These are phyloP conservation scores for Alternaria brassicae DNA, from an alignment of 2,329 filamentous ascomycete species.

Conservation along the genomic window DNA sequence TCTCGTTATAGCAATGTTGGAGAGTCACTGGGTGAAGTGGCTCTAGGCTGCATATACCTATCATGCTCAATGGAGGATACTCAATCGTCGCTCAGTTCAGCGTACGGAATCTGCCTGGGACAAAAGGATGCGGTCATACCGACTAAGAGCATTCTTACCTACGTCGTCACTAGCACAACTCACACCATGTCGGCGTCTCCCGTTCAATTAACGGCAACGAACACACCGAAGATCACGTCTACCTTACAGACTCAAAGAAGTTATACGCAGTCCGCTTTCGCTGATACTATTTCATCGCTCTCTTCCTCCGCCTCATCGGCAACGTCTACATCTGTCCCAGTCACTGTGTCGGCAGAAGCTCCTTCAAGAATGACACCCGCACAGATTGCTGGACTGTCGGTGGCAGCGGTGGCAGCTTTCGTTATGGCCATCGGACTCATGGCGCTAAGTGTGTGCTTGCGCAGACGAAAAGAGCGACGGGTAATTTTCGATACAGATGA, in stretches of 20 bases:
- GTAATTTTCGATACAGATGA: slow-evolving; percentile 31
- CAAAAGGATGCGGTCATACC: slow-evolving; percentile 45
- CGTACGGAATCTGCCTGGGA: slow-evolving; percentile 49
- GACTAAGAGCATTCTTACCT: slow-evolving; percentile 45
- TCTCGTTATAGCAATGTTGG: slow-evolving; percentile 48
- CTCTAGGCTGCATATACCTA: slow-evolving; percentile 48
- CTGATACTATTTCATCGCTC: slow-evolving; percentile 34
- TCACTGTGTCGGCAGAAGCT: slow-evolving; percentile 20
- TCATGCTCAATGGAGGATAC: slow-evolving; percentile 37
- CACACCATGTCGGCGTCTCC: slow-evolving; percentile 24
- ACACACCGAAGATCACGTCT: slow-evolving; percentile 20
- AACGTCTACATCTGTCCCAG: slow-evolving; percentile 20
- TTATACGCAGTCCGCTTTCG: slow-evolving; percentile 32
- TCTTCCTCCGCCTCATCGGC: slow-evolving; percentile 33
- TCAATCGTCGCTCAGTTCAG: slow-evolving; percentile 25
- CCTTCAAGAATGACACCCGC: slow-evolving; percentile 45
- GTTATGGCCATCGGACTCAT: slow-evolving; percentile 50
- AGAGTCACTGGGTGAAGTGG: slow-evolving; percentile 49
- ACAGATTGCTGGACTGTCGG: slow-evolving; percentile 49
- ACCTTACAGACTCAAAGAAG: slow-evolving; percentile 16
- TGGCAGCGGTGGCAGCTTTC: slow-evolving; percentile 48
- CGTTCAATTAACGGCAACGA: slow-evolving; percentile 17
- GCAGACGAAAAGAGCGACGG: slow-evolving; percentile 43
- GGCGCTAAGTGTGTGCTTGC: slow-evolving; percentile 46
- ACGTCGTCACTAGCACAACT: slow-evolving; percentile 31